Percentiles rank a stretch among this genome's conserved stretches.
phyloP scores from a whole-genome alignment of 2,329 filamentous ascomycete species.

The Colletotrichum incanum region DNA sequence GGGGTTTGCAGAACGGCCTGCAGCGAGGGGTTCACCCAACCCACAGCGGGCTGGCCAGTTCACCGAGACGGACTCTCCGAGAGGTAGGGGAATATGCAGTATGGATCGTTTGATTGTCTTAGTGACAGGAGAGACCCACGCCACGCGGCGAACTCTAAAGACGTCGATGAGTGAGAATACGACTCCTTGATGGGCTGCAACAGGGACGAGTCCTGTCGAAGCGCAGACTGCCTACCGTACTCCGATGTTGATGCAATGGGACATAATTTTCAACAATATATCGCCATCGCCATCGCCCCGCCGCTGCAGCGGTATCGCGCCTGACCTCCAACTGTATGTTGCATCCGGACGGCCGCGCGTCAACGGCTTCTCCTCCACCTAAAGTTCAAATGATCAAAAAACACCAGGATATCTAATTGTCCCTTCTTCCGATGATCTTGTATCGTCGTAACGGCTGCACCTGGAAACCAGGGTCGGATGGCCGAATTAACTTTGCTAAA shows the following conservation, averaged over 20 bases:
- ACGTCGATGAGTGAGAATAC: neutral
- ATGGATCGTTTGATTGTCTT: neutral
- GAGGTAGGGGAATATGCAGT: neutral
- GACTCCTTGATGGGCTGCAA: neutral
- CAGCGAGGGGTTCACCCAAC: conserved; percentile 19
- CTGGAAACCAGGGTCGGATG: neutral
- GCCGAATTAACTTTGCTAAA: conserved; percentile 4
- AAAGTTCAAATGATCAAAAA: neutral
- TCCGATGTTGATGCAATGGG: neutral
- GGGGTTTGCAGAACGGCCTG: conserved; percentile 32
- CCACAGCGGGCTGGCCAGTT: neutral
- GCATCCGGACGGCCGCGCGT: neutral
- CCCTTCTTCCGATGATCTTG: neutral
- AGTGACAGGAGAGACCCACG: neutral
- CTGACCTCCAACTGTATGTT: neutral
- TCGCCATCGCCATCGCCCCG: no score
- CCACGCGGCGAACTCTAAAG: neutral
- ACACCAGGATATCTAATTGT: neutral
- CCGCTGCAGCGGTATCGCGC: neutral
- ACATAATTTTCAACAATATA: neutral
- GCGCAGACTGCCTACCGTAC: neutral
- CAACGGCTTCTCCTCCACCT: neutral
- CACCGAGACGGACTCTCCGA: neutral
- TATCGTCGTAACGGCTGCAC: neutral
- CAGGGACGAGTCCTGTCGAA: neutral